Conservation (phyloP, 2,329 filamentous ascomycete species). For the Mycocentrospora acerina region DNA sequence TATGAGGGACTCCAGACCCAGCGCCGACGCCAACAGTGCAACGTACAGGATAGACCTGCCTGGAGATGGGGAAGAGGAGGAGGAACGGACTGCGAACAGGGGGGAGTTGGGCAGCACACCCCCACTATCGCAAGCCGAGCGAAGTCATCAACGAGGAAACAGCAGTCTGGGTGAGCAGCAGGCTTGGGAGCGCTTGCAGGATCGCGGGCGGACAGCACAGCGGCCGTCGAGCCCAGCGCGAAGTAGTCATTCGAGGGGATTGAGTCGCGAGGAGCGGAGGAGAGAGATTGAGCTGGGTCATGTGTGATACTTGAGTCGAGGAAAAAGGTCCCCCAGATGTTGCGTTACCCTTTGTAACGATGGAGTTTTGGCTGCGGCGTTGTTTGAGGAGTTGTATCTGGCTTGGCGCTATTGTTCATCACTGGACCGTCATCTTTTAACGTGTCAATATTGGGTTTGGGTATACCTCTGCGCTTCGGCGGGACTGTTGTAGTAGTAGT, state of each 20-base stretch:
- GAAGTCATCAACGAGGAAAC: slow-evolving; percentile 23
- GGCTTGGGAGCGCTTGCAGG: slow-evolving; percentile 32
- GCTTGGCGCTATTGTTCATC: too few species aligned
- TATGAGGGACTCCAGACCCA: slow-evolving; percentile 36
- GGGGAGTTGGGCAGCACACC: slow-evolving; percentile 37
- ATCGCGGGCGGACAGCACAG: slow-evolving; percentile 30
- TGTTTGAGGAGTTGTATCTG: too few species aligned
- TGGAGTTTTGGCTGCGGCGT: too few species aligned
- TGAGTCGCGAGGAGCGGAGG: slow-evolving; percentile 44
- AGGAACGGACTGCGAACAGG: slow-evolving; percentile 25
- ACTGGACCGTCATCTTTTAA: too few species aligned
- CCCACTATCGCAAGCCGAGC: slow-evolving; percentile 19
- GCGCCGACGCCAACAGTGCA: slow-evolving; percentile 37
- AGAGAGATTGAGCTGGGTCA: slow-evolving; percentile 45
- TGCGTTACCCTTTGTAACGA: too few species aligned
- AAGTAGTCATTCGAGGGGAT: slow-evolving; percentile 34
- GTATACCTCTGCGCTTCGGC: too few species aligned
- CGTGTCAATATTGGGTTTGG: too few species aligned
- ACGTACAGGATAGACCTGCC: slow-evolving; percentile 49
- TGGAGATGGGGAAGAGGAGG: slow-evolving; percentile 31
- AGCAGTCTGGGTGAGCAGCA: slow-evolving; percentile 32
- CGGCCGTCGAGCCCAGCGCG: slow-evolving; percentile 26
- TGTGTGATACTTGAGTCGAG: slow-evolving; percentile 2
- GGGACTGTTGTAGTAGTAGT: too few species aligned
- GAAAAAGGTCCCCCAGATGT: too few species aligned